phyloP scores from a whole-genome alignment of 2,329 filamentous ascomycete species.

The Teratosphaeria destructans region DNA sequence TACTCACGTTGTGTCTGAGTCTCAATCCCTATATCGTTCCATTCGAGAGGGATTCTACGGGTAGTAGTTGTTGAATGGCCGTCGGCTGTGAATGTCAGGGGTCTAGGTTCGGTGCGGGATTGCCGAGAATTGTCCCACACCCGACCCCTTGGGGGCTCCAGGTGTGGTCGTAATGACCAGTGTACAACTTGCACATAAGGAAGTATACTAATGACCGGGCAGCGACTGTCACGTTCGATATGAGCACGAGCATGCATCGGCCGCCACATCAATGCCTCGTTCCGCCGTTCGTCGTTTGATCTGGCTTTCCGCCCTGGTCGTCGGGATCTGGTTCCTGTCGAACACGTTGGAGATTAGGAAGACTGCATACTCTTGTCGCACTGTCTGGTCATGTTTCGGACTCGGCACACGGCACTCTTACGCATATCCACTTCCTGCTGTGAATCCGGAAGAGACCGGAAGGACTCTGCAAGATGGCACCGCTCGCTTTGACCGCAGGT shows the following conservation, averaged over 20 bases:
- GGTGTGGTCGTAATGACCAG: too few species aligned
- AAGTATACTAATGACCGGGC: too few species aligned
- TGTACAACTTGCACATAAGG: too few species aligned
- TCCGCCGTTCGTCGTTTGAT: neutral
- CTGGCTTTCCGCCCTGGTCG: neutral
- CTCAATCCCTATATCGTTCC: too few species aligned
- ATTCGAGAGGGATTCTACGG: too few species aligned
- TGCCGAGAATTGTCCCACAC: too few species aligned
- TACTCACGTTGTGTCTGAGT: too few species aligned
- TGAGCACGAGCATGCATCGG: neutral
- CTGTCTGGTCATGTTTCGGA: slow-evolving; percentile 5
- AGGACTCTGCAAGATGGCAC: slow-evolving; percentile 6
- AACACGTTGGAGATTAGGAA: slow-evolving; percentile 4
- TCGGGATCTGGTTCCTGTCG: slow-evolving; percentile 2
- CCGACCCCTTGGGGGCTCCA: too few species aligned
- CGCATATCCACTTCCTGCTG: neutral
- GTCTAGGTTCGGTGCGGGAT: too few species aligned
- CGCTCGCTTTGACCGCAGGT: slow-evolving; percentile 2
- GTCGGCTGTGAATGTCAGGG: too few species aligned
- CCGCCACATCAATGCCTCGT: neutral
- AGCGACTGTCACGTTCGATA: neutral
- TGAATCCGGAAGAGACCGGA: neutral
- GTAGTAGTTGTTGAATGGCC: too few species aligned
- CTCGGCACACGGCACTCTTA: slow-evolving; percentile 1
- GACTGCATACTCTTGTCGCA: slow-evolving; percentile 9